These are phyloP conservation scores for Eucalyptus tenuipes DNA, from an alignment of 345 rosid species.

Conservation along the genomic window DNA sequence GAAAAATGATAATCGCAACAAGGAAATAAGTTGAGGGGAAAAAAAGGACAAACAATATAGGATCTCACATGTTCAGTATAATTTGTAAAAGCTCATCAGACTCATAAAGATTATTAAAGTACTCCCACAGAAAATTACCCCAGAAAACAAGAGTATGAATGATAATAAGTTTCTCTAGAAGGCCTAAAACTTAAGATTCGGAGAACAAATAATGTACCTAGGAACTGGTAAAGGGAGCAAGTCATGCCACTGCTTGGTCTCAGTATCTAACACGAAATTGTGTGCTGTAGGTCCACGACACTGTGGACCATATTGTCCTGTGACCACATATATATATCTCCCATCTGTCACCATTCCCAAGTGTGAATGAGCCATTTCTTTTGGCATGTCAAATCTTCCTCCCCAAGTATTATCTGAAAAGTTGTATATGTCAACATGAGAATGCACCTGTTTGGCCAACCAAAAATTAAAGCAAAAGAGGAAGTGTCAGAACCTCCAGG, in stretches of 20 bases:
- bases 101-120: not conserved
- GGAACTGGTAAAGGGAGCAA: constrained; percentile 71
- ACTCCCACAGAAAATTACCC: not conserved
- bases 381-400: constrained; percentile 92
- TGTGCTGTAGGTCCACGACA: constrained; percentile 86
- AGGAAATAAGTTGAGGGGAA: not conserved
- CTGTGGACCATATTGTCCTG: constrained; percentile 94
- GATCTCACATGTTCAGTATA: not conserved
- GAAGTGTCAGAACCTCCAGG: not conserved
- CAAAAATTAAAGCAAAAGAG: not conserved
- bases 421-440: constrained; percentile 85
- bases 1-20: not conserved
- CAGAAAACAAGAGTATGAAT: not conserved
- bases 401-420: constrained; percentile 78
- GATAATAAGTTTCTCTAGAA: not conserved
- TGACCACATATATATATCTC: constrained; percentile 65
- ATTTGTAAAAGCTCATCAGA: not conserved
- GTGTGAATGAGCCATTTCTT: constrained; percentile 98
- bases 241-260: constrained; percentile 69
- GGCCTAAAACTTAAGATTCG: not conserved
- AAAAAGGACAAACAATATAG: not conserved
- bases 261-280: constrained; percentile 77
- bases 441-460: constrained; percentile 55
- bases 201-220: constrained; percentile 32
- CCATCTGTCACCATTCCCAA: constrained; percentile 98